Evolutionary conservation across 768 basidiomycete genomes (phyloP).

Genomic region (Leucocoprinus sp.): DNA sequence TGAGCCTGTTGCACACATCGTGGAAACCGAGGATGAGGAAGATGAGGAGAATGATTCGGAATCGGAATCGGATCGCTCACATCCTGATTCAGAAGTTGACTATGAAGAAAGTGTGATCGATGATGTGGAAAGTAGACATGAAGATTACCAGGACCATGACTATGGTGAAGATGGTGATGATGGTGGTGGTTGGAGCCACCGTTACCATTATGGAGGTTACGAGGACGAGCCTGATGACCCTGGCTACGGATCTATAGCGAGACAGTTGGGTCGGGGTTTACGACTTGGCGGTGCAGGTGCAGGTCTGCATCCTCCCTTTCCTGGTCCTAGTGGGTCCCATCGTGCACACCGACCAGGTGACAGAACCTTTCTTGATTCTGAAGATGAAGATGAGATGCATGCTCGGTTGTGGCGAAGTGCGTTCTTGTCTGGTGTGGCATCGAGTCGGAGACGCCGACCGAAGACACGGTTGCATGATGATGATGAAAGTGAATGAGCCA

Average conservation of each 20-base stretch:
- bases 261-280: constrained; percentile 14
- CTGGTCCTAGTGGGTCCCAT: neutral
- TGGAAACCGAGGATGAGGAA: constrained; percentile 15
- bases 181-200: constrained; percentile 25
- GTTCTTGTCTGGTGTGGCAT: too few species aligned
- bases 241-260: constrained; percentile 33
- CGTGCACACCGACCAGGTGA: too few species aligned
- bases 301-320: neutral
- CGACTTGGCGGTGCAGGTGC: constrained; percentile 6
- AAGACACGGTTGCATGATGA: too few species aligned
- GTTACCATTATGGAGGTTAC: too few species aligned
- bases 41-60: constrained; percentile 12
- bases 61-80: constrained; percentile 10
- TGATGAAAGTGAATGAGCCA: too few species aligned
- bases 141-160: constrained; percentile 25
- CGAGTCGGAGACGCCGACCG: too few species aligned
- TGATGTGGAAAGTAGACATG: constrained; percentile 4
- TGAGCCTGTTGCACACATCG: neutral
- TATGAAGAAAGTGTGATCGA: constrained; percentile 10
- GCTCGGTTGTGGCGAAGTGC: too few species aligned
- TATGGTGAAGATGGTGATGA: constrained; percentile 6
- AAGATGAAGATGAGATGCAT: too few species aligned
- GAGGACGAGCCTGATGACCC: constrained; percentile 41
- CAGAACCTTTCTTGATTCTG: too few species aligned
- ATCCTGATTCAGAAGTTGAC: constrained; percentile 24